Base-by-base conservation (phyloP, 1,284 basidiomycete genomes). In the Hemileia vastatrix region DNA sequence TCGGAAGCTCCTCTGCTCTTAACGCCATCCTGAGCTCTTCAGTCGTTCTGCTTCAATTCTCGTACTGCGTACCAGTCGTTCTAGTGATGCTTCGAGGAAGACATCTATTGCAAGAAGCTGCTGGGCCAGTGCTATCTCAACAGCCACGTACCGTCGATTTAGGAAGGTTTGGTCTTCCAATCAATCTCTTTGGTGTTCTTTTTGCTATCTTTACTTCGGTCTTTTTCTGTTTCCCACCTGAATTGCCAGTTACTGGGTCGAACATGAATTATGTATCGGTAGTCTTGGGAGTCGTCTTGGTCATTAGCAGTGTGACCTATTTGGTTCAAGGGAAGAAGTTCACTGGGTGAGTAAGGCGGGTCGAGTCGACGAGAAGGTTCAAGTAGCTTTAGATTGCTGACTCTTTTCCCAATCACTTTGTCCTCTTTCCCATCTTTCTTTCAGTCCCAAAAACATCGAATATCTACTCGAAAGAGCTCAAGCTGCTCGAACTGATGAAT, bases 1-100 rank as follows among this genome's bases (percentile, higher is more conserved):
- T 72, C 78, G 85, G 65, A 72, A 84, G 64, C 75, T 81, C 70
- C 77, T 79, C 74, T 73, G 79, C 79, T 0, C 70, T 80, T 57
- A 79, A 79, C 67, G 78, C 79, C 32, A 79, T 80, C 61, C 66
- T 78, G 18, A 76, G 74, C 2, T 73, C 75, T 2, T 73, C 71
- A 1, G 78, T 80, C 19, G 78, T 81, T 1, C 72, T 77, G 51
- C 70, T 80, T 24, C 77, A 80, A 66, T 59, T 79, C 51, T 75
- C 74, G 5, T 80, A 80, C 68, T 73, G 70, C 62, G 63, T 77
- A 64, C 73, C 79, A 54, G 73, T 79, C 64, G 61, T 70, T 3
- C 69, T 80, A 4, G 70, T 80, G 3, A 66, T 79, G 24, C 32
- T 74, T 47, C 74, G 79, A 11, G 79, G 79, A 0, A 69, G 78